These are phyloP conservation scores for Fraxinus nigra DNA, from an alignment of 305 asterid species.

Conservation along the genomic window DNA sequence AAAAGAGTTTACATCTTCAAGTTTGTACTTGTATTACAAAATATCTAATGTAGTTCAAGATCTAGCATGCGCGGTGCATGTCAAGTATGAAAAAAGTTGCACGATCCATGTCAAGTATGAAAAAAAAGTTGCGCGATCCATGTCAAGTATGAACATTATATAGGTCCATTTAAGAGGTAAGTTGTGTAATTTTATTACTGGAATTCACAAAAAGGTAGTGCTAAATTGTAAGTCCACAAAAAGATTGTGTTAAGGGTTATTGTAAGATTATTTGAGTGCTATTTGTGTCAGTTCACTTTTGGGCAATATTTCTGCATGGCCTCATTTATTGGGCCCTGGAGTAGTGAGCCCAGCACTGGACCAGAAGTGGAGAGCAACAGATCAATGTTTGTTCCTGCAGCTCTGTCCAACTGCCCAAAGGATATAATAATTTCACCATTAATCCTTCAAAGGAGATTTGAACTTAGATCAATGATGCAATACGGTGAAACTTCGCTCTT, in stretches of 20 bases:
- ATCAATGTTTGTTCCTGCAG: too few species aligned
- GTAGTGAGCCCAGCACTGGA: not conserved
- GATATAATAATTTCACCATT: too few species aligned
- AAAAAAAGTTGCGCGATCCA: not conserved
- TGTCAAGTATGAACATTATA: not conserved
- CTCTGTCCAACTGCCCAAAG: too few species aligned
- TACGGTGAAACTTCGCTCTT: too few species aligned
- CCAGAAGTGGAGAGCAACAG: not conserved
- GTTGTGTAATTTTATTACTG: too few species aligned
- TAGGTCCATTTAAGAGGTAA: not conserved
- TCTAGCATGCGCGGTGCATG: not conserved
- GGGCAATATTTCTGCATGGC: not conserved
- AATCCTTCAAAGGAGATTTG: too few species aligned
- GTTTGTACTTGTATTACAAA: not conserved
- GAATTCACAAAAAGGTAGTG: not conserved
- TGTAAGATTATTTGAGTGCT: not conserved
- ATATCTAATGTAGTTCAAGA: not conserved
- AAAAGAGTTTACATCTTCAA: conserved; percentile 87
- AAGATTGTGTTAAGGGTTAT: not conserved
- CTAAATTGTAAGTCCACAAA: not conserved
- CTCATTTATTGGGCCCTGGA: not conserved
- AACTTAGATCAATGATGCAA: too few species aligned
- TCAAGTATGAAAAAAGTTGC: not conserved
- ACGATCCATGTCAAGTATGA: not conserved
- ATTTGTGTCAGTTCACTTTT: not conserved